Evolutionary conservation across 1,284 basidiomycete species (phyloP), one percentile per base, ranked within the genome.

Genomic region (Sanghuangporus baumii): DNA sequence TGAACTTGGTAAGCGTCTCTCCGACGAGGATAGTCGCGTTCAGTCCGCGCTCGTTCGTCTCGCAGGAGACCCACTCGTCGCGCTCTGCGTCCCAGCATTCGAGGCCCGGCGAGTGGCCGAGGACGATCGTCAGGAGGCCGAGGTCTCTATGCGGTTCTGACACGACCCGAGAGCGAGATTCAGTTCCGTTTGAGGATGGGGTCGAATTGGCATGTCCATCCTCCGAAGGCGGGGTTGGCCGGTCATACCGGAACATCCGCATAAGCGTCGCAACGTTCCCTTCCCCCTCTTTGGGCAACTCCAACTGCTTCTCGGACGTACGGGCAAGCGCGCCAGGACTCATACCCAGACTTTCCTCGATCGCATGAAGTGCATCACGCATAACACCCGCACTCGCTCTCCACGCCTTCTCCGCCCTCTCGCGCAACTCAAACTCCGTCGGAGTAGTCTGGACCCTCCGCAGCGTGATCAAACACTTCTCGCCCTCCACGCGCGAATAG

Each of bases 391-490:
- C 72, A 20, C 69, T 69, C 34, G 66, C 69, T 23, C 57, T 50
- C 72, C 72, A 74, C 6, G 70, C 66, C 6, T 5, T 57, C 14
- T 57, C 62, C 11, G 66, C 68, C 1, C 65, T 58, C 11, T 52
- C 46, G 9, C 60, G 59, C 14, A 68, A 54, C 41, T 55, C 63
- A 36, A 58, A 65, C 11, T 51, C 54, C 18, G 65, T 55, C 4
- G 62, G 63, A 8, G 65, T 60, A 2, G 66, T 69, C 12, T 57
- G 63, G 1, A 62, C 41, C 0, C 64, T 61, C n/a, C 72, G 68
- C 7, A 72, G 51, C 3, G 72, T 71, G 36, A 74, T 62, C 51
- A 74, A 67, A 62, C 71, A 67, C 58, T 74, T 74, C 68, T 74
- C 72, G 38, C 70, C 71, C 2, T 56, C 61, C 1, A 74, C 69